Evolutionary conservation across 805 yeast species (phyloP).

Genomic region (Yarrowia phangngaensis): DNA sequence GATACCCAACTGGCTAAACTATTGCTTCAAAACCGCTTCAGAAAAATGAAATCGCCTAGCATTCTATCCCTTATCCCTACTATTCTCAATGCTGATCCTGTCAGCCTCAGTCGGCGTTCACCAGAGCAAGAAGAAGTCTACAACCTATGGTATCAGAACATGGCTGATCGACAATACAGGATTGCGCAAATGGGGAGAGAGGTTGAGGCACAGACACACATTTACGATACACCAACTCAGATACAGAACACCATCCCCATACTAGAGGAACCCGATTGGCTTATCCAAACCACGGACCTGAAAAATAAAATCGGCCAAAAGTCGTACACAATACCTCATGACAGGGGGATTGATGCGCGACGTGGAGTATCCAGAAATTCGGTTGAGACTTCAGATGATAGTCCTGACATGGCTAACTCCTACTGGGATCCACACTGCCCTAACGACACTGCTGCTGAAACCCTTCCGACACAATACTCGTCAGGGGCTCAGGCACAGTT

Average conservation of each 20-base stretch:
- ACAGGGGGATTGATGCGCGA: constrained; percentile 11
- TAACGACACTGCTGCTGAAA: neutral
- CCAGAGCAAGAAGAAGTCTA: constrained; percentile 11
- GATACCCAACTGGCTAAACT: too few species aligned
- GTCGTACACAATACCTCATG: constrained; percentile 18
- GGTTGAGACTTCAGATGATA: constrained; percentile 6
- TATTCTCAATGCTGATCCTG: too few species aligned
- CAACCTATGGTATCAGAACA: constrained; percentile 23
- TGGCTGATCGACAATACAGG: constrained; percentile 9
- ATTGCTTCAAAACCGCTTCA: too few species aligned
- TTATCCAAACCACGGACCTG: constrained; percentile 13
- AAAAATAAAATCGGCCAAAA: constrained; percentile 4
- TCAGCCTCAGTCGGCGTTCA: too few species aligned
- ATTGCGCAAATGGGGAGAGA: constrained; percentile 52
- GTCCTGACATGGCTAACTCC: constrained; percentile 10
- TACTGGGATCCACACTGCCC: constrained; percentile 21
- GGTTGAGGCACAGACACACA: constrained; percentile 55
- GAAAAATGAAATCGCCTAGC: too few species aligned
- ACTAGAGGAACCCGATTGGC: constrained; percentile 24
- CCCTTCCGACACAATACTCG: neutral
- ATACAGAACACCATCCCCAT: constrained; percentile 18
- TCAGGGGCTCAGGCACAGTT: constrained; percentile 3
- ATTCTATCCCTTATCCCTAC: too few species aligned
- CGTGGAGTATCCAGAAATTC: constrained; percentile 9
- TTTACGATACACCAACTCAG: constrained; percentile 31